A percentile compares a stretch with the other conserved stretches of the same genome.
These are phyloP conservation scores for Echria macrotheca DNA, from an alignment of 495 filamentous ascomycete genomes.

Conservation along the genomic window DNA sequence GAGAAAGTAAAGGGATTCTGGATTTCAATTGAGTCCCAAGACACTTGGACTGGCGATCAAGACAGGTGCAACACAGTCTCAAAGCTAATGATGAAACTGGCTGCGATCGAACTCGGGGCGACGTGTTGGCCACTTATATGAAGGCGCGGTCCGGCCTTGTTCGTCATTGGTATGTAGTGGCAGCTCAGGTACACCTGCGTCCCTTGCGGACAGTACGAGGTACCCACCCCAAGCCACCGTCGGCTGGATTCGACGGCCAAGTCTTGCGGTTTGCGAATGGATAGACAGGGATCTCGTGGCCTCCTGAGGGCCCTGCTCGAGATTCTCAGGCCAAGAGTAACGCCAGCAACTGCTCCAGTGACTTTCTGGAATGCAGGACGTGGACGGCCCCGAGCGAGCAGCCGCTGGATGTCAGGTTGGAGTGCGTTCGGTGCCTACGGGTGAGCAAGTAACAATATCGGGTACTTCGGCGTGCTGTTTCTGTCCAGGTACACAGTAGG, in stretches of 20 bases:
- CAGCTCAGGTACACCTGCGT: background rate
- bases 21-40: constrained; percentile 13
- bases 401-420: background rate
- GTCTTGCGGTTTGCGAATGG: background rate
- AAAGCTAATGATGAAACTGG: constrained; percentile 24
- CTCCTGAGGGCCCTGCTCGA: background rate
- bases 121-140: constrained; percentile 27
- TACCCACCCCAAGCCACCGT: background rate
- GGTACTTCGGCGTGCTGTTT: constrained; percentile 2
- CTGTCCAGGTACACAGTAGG: background rate
- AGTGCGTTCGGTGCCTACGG: no score
- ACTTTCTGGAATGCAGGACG: constrained; percentile 5
- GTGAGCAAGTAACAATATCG: constrained; percentile 1
- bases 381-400: constrained; percentile 1
- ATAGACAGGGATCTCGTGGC: constrained; percentile 12
- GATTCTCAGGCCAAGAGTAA: constrained; percentile 13
- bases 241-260: background rate
- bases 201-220: constrained; percentile 4
- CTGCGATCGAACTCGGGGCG: constrained; percentile 16
- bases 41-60: constrained; percentile 6
- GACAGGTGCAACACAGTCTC: constrained; percentile 8
- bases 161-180: constrained; percentile 15
- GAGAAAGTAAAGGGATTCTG: background rate
- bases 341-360: constrained; percentile 15
- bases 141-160: constrained; percentile 9